phyloP scores from a whole-genome alignment of 148 eudicot species.

The Diospyros lotus region DNA sequence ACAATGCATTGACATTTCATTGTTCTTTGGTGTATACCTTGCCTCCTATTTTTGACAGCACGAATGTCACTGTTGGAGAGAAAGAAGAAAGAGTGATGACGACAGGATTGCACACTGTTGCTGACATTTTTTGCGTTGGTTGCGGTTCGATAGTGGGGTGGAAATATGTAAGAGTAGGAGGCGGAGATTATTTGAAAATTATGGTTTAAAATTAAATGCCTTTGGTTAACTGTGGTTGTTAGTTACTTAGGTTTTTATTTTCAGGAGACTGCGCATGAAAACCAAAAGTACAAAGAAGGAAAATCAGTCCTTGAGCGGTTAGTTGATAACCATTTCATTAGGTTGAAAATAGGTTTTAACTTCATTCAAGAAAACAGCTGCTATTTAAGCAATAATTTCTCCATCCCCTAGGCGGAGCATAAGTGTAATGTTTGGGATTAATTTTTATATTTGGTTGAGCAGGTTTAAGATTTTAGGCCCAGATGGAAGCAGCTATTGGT shows the following conservation, averaged over 20 bases:
- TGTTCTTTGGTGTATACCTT: not conserved
- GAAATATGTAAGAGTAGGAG: slow-evolving; percentile 70
- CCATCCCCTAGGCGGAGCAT: not conserved
- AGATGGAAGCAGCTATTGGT: slow-evolving; percentile 83
- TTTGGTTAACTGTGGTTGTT: slow-evolving; percentile 1
- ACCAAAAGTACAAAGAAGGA: slow-evolving; percentile 98
- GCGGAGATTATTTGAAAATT: slow-evolving; percentile 11
- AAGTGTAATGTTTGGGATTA: too few species aligned
- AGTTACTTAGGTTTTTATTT: slow-evolving; percentile 28
- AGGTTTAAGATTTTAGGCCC: slow-evolving; percentile 88
- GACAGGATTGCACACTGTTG: slow-evolving; percentile 90
- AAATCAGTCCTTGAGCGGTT: slow-evolving; percentile 96
- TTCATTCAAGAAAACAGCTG: not conserved
- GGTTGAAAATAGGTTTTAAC: not conserved
- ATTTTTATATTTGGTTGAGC: slow-evolving; percentile 11
- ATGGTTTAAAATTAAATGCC: slow-evolving; percentile 1
- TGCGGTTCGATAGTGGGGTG: slow-evolving; percentile 91
- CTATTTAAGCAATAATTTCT: not conserved
- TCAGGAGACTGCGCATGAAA: slow-evolving; percentile 92
- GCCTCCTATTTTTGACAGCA: slow-evolving; percentile 40
- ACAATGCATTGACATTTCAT: not conserved
- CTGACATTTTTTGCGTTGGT: slow-evolving; percentile 82
- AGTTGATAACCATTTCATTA: slow-evolving; percentile 13
- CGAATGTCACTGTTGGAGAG: slow-evolving; percentile 64
- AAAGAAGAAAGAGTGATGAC: slow-evolving; percentile 79